phyloP scores from a whole-genome alignment of 2,329 filamentous ascomycete genomes.

The Venturia effusa region DNA sequence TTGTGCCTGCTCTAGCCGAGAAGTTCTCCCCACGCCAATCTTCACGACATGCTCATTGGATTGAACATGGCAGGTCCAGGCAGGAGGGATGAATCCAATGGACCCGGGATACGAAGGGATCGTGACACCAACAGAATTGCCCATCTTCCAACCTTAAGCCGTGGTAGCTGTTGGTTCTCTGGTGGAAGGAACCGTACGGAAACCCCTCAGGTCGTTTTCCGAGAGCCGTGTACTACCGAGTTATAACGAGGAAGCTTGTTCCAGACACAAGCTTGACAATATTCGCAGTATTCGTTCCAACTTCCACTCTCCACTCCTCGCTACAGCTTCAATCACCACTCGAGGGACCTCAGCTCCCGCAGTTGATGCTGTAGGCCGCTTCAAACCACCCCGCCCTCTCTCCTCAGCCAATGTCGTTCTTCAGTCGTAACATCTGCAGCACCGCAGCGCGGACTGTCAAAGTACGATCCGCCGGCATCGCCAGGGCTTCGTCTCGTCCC shows the following conservation, averaged over 20 bases:
- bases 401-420: background rate
- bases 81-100: too few species aligned
- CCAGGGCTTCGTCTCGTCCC: background rate
- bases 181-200: background rate
- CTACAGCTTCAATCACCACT: background rate
- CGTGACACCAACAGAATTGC: too few species aligned
- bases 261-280: background rate
- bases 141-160: too few species aligned
- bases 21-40: background rate
- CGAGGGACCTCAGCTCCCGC: background rate
- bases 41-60: background rate
- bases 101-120: too few species aligned
- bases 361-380: background rate
- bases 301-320: background rate
- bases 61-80: background rate
- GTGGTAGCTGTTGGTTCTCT: background rate
- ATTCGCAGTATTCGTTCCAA: background rate
- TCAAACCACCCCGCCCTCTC: background rate
- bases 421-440: constrained; percentile 7
- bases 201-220: background rate
- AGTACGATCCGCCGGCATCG: background rate
- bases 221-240: background rate
- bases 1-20: background rate
- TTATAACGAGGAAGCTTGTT: too few species aligned
- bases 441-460: constrained; percentile 2